phyloP scores from a whole-genome alignment of 768 basidiomycete genomes.

The Mrakia gelida region DNA sequence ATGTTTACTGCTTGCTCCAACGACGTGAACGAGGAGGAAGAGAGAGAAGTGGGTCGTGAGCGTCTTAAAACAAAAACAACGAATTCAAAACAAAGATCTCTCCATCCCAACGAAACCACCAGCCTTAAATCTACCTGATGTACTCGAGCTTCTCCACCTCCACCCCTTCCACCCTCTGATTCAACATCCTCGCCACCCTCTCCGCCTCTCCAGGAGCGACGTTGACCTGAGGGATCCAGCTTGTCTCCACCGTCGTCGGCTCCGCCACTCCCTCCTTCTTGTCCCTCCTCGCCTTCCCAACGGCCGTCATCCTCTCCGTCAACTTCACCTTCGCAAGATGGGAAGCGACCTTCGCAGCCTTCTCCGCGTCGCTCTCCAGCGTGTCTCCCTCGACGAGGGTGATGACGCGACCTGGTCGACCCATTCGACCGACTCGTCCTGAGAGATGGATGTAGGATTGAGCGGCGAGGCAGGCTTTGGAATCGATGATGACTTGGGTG shows the following conservation, averaged over 20 bases:
- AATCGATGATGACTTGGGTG: background rate
- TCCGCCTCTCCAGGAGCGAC: background rate
- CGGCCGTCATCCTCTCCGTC: background rate
- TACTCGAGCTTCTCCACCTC: too few species aligned
- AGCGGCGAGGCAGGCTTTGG: background rate
- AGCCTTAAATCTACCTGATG: too few species aligned
- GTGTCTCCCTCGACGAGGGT: background rate
- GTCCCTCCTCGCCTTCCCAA: background rate
- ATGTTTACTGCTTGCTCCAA: too few species aligned
- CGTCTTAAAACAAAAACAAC: too few species aligned
- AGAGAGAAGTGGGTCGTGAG: too few species aligned
- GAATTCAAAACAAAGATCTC: too few species aligned
- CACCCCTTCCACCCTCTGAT: background rate
- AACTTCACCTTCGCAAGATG: background rate
- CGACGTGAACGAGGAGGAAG: too few species aligned
- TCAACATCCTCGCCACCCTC: background rate
- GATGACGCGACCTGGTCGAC: background rate
- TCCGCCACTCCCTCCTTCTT: background rate
- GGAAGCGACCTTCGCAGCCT: background rate
- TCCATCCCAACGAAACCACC: too few species aligned
- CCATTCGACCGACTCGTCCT: conserved; percentile 3
- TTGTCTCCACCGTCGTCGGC: background rate
- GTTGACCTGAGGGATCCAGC: too few species aligned
- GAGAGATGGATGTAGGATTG: background rate
- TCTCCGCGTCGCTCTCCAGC: background rate